Conservation (phyloP, 768 basidiomycete genomes). For the Suillus fuscotomentosus region DNA sequence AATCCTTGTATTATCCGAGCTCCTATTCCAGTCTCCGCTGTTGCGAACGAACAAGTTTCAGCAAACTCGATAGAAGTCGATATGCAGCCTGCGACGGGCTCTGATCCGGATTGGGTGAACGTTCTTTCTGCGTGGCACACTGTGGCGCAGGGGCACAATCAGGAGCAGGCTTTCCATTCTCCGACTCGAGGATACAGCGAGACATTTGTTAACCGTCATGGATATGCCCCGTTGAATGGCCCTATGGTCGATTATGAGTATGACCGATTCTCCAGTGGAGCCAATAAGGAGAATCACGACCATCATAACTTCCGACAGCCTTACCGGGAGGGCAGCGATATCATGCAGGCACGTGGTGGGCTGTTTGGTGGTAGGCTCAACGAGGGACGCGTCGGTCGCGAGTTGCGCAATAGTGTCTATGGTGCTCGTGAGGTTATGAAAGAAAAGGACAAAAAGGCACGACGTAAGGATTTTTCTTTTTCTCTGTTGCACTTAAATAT, state of each 20-base stretch:
- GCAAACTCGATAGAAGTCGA: not conserved
- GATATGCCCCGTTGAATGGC: slow-evolving; percentile 5
- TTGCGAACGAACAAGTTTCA: not conserved
- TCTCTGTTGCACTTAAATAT: not conserved
- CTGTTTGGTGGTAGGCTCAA: slow-evolving; percentile 31
- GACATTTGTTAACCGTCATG: slow-evolving; percentile 6
- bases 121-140: slow-evolving; percentile 29
- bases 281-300: slow-evolving; percentile 40
- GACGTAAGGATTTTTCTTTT: slow-evolving; percentile 44
- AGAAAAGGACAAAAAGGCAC: slow-evolving; percentile 52
- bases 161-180: slow-evolving; percentile 14
- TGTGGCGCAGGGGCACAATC: slow-evolving; percentile 11
- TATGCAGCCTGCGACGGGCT: slow-evolving; percentile 41
- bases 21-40: slow-evolving; percentile 13
- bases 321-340: slow-evolving; percentile 16
- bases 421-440: slow-evolving; percentile 37
- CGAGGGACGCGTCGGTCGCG: slow-evolving; percentile 38
- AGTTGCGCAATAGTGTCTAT: slow-evolving; percentile 50
- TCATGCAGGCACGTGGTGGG: slow-evolving; percentile 25
- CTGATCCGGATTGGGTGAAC: slow-evolving; percentile 48
- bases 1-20: slow-evolving; percentile 15
- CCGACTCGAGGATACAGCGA: slow-evolving; percentile 17
- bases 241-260: slow-evolving; percentile 13
- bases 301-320: slow-evolving; percentile 14
- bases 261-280: slow-evolving; percentile 14